Base-by-base conservation (phyloP, 257 asterid genomes). In the Cordia subcordata region DNA sequence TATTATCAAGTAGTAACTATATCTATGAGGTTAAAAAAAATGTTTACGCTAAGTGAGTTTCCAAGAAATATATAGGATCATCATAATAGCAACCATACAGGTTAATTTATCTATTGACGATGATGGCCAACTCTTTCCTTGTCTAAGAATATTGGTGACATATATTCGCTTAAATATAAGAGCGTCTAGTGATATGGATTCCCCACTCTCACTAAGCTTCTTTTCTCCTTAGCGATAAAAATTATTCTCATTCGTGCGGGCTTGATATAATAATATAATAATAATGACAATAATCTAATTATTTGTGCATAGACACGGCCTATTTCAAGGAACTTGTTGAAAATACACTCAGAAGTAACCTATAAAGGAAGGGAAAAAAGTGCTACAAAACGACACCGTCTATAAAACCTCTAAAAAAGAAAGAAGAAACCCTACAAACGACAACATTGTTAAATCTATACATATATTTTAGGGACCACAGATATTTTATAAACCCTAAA, bases 231-330 rank as follows among this genome's bases (percentile, higher is more conserved):
- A 65, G 53, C 18, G 18, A 53, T 12, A 8, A 58, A 23, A 57
- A 71, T 50, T 79, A 76, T 74, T 76, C 83, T 55, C 85, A 42
- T 79, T 70, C 87, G 87, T 81, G 87, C 81, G 80, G 55, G 73
- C 60, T 58, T 57, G 22, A 64, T 49, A 33, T 8, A 68, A 38
- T 11, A 65, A 11, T 47, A 11, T 39, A 20, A 46, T 46, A n/a
- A n/a, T n/a, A n/a, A 62, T 60, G 45, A 39, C 55, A 57, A 54
- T 39, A 51, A 21, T 60, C 49, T 65, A 27, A 1, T 27, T 1
- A 27, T 27, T 27, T 27, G 6, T 55, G 72, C 81, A 61, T 70
- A 38, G 38, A 49, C 11, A 35, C 10, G 66, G 73, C 77, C 75
- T 68, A 40, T 65, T 68, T 66, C 49, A 40, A 65, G 63, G 13